Base-by-base conservation (phyloP, 2,329 filamentous ascomycete genomes). In the Drechslera avenae region DNA sequence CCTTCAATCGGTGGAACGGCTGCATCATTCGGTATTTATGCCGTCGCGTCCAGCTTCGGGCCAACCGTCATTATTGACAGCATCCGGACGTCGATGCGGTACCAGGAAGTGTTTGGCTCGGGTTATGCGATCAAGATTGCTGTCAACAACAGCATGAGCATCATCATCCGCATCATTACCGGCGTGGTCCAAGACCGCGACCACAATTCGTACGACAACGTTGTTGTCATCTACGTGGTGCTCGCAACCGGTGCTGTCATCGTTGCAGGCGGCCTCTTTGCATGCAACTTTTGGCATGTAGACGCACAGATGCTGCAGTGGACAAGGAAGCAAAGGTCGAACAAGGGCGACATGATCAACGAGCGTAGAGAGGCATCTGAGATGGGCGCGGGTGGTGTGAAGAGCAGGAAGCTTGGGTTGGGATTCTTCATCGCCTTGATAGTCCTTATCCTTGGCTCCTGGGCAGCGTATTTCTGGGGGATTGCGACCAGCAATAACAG, bases 131-230 rank as follows among this genome's bases (percentile, higher is more conserved):
- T 85, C 48, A 86, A 86, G 51, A 79, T 86, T 30, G 81, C 81
- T 17, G 81, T 85, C 62, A 86, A 86, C 62, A 86, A 86, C 64
- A 80, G 78, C 23, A 85, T 85, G 81, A 84, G 76, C 51, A 84
- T 86, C 51, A 81, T 86, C 44, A 73, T 86, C 1, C 75, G 82
- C 0, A 79, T 86, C 35, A 72, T 85, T 16, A 79, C 81, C 0
- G 83, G 83, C 1, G 80, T 79, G 0, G 78, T 86, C 0, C 84
- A 86, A 56, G 84, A 86, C 47, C 73, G 73, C 3, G 82, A 85
- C 43, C 62, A 82, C 44, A 76, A 85, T 54, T 81, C 77, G 1
- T 86, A 86, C 55, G 71, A 79, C 39, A 76, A 77, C 1, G 83
- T 84, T 0, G 77, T 82, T 0, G 75, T 82, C 1, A 74, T 85